phyloP scores from a whole-genome alignment of 1,284 basidiomycete genomes.

The Inonotus hispidus region DNA sequence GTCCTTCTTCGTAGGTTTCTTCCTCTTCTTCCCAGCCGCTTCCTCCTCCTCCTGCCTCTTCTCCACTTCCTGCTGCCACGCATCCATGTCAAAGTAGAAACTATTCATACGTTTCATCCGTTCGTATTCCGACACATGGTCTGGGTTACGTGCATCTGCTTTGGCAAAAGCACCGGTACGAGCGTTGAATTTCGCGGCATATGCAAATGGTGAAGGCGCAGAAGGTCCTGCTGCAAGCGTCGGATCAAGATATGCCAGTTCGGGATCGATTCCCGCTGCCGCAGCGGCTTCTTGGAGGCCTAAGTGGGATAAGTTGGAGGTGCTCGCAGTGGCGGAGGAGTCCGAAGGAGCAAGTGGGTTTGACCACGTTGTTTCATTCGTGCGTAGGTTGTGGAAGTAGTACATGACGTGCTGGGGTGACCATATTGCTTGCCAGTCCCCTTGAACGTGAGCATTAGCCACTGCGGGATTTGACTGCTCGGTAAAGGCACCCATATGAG shows the following conservation, averaged over 20 bases:
- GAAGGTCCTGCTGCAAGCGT: conserved; percentile 47
- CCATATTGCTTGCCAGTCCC: conserved; percentile 82
- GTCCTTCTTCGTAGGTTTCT: conserved; percentile 79
- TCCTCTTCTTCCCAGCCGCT: conserved; percentile 55
- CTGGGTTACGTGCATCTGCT: conserved; percentile 60
- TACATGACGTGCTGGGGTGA: conserved; percentile 78
- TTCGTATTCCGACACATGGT: conserved; percentile 79
- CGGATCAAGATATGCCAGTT: conserved; percentile 78
- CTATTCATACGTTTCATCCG: conserved; percentile 82
- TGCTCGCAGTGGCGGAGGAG: conserved; percentile 20
- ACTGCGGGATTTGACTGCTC: not conserved
- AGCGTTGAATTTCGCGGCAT: conserved; percentile 77
- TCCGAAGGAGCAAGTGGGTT: conserved; percentile 55
- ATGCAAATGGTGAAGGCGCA: conserved; percentile 40
- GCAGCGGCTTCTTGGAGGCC: conserved; percentile 58
- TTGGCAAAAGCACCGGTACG: conserved; percentile 77
- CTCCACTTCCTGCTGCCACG: conserved; percentile 74
- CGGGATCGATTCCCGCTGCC: conserved; percentile 80
- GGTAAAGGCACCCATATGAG: not conserved
- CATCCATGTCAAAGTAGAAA: conserved; percentile 83
- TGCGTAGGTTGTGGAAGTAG: conserved; percentile 82
- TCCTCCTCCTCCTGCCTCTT: conserved; percentile 49
- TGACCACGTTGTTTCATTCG: conserved; percentile 83
- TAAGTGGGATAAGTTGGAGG: conserved; percentile 31
- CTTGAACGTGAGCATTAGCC: conserved; percentile 26